phyloP scores from a whole-genome alignment of 2,329 filamentous ascomycete species.

The Xylariaceae sp. region DNA sequence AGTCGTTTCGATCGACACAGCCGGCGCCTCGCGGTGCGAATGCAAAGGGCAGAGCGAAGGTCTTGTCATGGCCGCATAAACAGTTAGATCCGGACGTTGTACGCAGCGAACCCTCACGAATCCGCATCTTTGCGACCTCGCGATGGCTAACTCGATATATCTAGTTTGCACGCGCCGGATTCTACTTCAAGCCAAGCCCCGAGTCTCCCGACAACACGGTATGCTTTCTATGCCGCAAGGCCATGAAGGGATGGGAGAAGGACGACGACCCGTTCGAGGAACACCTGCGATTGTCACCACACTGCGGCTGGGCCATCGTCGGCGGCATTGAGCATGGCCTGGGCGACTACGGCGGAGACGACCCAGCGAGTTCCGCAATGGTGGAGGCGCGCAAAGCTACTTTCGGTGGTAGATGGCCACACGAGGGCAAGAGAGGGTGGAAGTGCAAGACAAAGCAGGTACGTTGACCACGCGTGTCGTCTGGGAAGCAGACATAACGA shows the following conservation, averaged over 20 bases:
- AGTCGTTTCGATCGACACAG: slow-evolving; percentile 67
- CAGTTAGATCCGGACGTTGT: slow-evolving; percentile 61
- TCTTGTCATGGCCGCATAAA: slow-evolving; percentile 72
- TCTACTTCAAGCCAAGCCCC: slow-evolving; percentile 75
- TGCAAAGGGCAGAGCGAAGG: slow-evolving; percentile 54
- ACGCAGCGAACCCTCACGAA: slow-evolving; percentile 24
- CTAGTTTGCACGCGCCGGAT: slow-evolving; percentile 84
- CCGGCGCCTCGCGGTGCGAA: slow-evolving; percentile 63
- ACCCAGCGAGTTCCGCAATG: slow-evolving; percentile 69
- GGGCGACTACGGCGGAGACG: slow-evolving; percentile 59
- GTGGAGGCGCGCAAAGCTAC: slow-evolving; percentile 73
- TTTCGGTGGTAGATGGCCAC: slow-evolving; percentile 81
- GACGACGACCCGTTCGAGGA: slow-evolving; percentile 78
- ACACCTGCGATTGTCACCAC: slow-evolving; percentile 74
- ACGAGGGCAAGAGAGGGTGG: slow-evolving; percentile 84
- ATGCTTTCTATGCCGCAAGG: slow-evolving; percentile 81
- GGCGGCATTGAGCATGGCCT: slow-evolving; percentile 56
- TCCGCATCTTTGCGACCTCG: background rate
- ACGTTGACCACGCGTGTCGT: slow-evolving; percentile 23
- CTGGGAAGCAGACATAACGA: background rate
- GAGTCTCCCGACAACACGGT: slow-evolving; percentile 79
- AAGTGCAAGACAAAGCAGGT: slow-evolving; percentile 86
- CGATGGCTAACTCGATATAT: slow-evolving; percentile 10
- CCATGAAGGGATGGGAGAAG: slow-evolving; percentile 87
- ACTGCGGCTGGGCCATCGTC: slow-evolving; percentile 83